These are phyloP conservation scores for Colletotrichum limetticola DNA, from an alignment of 2,329 filamentous ascomycete genomes.

Conservation along the genomic window DNA sequence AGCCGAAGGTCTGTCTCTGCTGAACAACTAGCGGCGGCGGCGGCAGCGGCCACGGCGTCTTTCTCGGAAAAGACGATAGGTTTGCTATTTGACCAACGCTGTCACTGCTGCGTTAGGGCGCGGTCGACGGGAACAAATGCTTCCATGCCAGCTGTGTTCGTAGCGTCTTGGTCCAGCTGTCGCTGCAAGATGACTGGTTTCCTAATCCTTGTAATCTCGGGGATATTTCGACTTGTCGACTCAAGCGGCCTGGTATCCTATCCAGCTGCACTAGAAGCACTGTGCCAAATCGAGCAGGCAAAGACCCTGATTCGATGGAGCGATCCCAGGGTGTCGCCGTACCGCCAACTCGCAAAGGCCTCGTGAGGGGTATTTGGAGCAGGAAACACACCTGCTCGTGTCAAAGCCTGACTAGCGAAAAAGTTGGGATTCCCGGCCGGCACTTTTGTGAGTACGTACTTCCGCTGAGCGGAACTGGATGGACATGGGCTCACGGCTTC, in stretches of 20 bases:
- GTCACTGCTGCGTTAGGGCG: constrained; percentile 18
- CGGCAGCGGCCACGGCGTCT: constrained; percentile 13
- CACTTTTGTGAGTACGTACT: constrained; percentile 32
- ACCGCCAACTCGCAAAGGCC: constrained; percentile 1
- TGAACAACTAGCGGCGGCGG: neutral
- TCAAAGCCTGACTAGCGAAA: constrained; percentile 30
- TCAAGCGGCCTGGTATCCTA: constrained; percentile 18
- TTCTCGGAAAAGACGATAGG: constrained; percentile 17
- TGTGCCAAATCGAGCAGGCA: constrained; percentile 31
- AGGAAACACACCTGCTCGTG: constrained; percentile 16
- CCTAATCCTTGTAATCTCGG: constrained; percentile 30
- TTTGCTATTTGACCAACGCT: constrained; percentile 23
- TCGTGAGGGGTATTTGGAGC: constrained; percentile 28
- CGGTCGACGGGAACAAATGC: neutral
- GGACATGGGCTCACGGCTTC: constrained; percentile 27
- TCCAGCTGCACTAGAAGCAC: neutral
- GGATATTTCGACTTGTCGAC: constrained; percentile 34
- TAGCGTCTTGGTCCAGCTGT: neutral
- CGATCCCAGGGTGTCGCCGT: neutral
- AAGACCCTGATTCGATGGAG: constrained; percentile 24
- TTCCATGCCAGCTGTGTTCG: constrained; percentile 12
- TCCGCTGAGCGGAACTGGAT: constrained; percentile 14
- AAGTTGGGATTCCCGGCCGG: constrained; percentile 23
- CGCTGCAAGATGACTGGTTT: neutral
- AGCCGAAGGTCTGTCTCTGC: neutral